These are phyloP conservation scores for Alloteropsis angusta DNA, from an alignment of 202 grass and related monocot genomes.

Conservation along the genomic window DNA sequence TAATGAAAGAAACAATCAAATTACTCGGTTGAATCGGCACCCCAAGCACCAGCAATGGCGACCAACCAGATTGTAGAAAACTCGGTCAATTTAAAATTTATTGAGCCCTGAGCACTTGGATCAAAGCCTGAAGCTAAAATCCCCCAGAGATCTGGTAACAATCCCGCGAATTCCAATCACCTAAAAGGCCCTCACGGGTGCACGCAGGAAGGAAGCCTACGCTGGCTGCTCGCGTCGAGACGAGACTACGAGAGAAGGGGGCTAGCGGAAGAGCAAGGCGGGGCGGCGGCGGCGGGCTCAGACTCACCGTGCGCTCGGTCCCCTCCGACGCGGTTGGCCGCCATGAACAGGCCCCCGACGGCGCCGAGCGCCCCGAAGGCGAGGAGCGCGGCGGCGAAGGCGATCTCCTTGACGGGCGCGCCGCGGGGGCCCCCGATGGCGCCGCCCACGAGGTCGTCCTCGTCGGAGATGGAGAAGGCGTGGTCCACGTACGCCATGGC, in stretches of 20 bases:
- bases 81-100: not conserved
- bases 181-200: too few species aligned
- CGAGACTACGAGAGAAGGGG: not conserved
- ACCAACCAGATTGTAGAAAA: not conserved
- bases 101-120: not conserved
- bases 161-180: not conserved
- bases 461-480: slow-evolving; percentile 85
- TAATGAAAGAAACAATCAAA: not conserved
- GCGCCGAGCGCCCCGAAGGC: slow-evolving; percentile 61
- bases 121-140: not conserved
- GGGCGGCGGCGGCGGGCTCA: not conserved
- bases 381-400: slow-evolving; percentile 75
- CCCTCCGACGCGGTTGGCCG: slow-evolving; percentile 63
- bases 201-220: not conserved
- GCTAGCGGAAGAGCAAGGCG: too few species aligned
- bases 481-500: slow-evolving; percentile 93
- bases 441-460: slow-evolving; percentile 68
- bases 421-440: slow-evolving; percentile 49
- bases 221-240: not conserved
- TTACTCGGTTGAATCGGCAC: not conserved
- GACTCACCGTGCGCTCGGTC: slow-evolving; percentile 69
- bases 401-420: slow-evolving; percentile 84
- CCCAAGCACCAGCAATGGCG: not conserved
- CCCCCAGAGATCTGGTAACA: not conserved
- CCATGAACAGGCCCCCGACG: slow-evolving; percentile 54